Evolutionary conservation across 1,139 yeast genomes (phyloP), one percentile per base, ranked within the genome.

Genomic region (Yamadazyma triangularis): DNA sequence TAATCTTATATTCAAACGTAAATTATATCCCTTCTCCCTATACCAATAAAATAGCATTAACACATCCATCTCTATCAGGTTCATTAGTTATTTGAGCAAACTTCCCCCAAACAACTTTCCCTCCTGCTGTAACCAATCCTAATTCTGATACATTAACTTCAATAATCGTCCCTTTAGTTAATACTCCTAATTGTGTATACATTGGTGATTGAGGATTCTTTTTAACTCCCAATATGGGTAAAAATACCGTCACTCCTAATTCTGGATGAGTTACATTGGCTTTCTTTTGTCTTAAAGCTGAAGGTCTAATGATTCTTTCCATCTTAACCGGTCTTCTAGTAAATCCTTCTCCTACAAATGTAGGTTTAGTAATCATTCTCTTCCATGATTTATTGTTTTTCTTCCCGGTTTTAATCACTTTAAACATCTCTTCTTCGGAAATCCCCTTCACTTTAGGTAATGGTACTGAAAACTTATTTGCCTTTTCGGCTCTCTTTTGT

Each of bases 61-160:
- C 98, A 65, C 97, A 91, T 28, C 99, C 99, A 58, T 91, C 99
- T 70, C 97, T 79, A 60, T 93, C 99, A 25, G 99, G 99, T 61
- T 93, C 98, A 60, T 93, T 93, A 31, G 99, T 93, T 58, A 93
- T 83, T 66, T 93, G 99, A 27, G 99, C 99, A 52, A 88, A 93
- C 56, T 93, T 93, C 72, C 99, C 99, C 99, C 99, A 93, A 38
- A 93, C 98, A 50, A 93, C 98, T 60, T 93, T 93, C 67, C 99
- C 99, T 57, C 98, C 98, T 32, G 98, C 94, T 23, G 98, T 93
- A 32, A 93, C 98, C 66, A 93, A 73, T 33, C 99, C 99, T 51
- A 93, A 71, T 58, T 93, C 99, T 37, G 95, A 83, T 23, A 93
- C 99, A 53, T 93, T 93, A 38, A 93, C 99, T 67, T 93, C 99